Evolutionary conservation across 1,139 yeast genomes (phyloP).

Genomic region (Blastobotrys apis): DNA sequence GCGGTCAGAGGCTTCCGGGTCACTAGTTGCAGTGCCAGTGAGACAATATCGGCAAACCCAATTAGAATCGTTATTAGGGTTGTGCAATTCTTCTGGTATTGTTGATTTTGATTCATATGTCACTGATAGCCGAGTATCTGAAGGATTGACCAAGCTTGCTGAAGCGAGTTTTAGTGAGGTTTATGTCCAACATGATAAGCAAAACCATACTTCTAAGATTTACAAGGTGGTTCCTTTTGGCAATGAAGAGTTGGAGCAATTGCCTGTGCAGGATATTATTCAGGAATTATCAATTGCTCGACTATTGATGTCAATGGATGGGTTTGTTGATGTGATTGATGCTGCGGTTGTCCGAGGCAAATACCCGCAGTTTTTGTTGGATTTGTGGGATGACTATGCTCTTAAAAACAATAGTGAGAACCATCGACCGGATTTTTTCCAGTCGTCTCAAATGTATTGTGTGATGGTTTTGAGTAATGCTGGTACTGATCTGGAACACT

Average conservation of each 20-base stretch:
- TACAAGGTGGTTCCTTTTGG: slow-evolving; percentile 53
- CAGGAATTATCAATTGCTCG: slow-evolving; percentile 47
- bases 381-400: slow-evolving; percentile 44
- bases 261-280: slow-evolving; percentile 42
- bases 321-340: slow-evolving; percentile 42
- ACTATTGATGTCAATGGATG: slow-evolving; percentile 37
- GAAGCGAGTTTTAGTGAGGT: slow-evolving; percentile 49
- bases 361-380: slow-evolving; percentile 41
- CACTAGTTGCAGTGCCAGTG: slow-evolving; percentile 32
- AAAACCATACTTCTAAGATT: slow-evolving; percentile 28
- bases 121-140: slow-evolving; percentile 21
- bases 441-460: slow-evolving; percentile 41
- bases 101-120: slow-evolving; percentile 33
- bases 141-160: slow-evolving; percentile 37
- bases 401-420: slow-evolving; percentile 32
- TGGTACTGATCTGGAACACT: slow-evolving; percentile 47
- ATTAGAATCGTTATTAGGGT: slow-evolving; percentile 34
- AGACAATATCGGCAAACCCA: slow-evolving; percentile 32
- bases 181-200: slow-evolving; percentile 28
- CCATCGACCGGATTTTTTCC: slow-evolving; percentile 38
- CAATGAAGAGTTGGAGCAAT: slow-evolving; percentile 40
- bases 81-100: slow-evolving; percentile 35
- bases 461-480: slow-evolving; percentile 45
- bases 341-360: slow-evolving; percentile 46
- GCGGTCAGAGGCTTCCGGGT: slow-evolving; percentile 26